Conservation (phyloP, 2,329 filamentous ascomycete genomes). For the Colletotrichum eremochloae region DNA sequence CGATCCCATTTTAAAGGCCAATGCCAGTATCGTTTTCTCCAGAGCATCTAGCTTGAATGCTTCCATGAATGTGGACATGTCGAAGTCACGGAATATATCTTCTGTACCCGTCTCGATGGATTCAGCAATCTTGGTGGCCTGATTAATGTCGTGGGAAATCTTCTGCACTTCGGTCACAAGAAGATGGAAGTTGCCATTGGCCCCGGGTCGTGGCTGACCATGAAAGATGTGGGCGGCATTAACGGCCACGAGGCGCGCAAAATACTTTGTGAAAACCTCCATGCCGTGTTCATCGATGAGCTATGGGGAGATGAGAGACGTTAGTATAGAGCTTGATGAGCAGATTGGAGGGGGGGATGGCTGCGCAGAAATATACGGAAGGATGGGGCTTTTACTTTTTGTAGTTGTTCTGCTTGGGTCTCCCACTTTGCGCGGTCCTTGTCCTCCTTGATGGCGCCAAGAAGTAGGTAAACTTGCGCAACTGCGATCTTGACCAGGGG, state of each 20-base stretch:
- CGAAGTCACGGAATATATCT: slow-evolving; percentile 95
- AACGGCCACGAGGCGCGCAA: slow-evolving; percentile 89
- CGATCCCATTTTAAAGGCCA: slow-evolving; percentile 88
- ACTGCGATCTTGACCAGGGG: slow-evolving; percentile 93
- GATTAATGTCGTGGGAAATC: slow-evolving; percentile 82
- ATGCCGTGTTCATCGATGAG: slow-evolving; percentile 98
- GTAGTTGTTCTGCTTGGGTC: slow-evolving; percentile 89
- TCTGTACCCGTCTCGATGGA: slow-evolving; percentile 91
- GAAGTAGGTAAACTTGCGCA: slow-evolving; percentile 92
- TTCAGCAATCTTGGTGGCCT: slow-evolving; percentile 92
- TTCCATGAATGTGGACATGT: slow-evolving; percentile 94
- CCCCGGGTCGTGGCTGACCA: slow-evolving; percentile 77
- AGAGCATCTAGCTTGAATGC: slow-evolving; percentile 94
- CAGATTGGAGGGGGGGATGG: neutral
- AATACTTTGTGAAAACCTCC: slow-evolving; percentile 98
- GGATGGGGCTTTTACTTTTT: slow-evolving; percentile 74
- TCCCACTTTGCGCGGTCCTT: slow-evolving; percentile 93
- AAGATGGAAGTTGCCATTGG: slow-evolving; percentile 87
- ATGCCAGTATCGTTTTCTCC: slow-evolving; percentile 86
- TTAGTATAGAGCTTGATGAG: slow-evolving; percentile 35
- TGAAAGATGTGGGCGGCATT: slow-evolving; percentile 95
- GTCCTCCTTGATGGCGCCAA: slow-evolving; percentile 96
- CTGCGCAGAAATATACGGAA: slow-evolving; percentile 27
- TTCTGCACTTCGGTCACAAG: slow-evolving; percentile 88
- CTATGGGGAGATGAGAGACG: slow-evolving; percentile 58